Base-by-base conservation (phyloP, 805 yeast genomes). In the Yarrowia sp. region DNA sequence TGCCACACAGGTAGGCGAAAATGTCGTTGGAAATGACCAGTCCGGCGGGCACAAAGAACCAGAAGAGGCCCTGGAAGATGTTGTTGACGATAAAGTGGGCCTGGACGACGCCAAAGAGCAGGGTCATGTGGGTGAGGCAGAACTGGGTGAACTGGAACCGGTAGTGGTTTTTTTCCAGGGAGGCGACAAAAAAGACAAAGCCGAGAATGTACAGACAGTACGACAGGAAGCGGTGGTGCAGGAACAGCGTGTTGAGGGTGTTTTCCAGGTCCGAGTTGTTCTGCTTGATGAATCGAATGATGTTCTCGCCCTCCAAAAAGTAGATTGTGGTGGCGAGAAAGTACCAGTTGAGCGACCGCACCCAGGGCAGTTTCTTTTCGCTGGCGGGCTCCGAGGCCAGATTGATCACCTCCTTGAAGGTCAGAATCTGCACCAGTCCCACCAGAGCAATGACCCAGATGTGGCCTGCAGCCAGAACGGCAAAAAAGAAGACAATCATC, bases 1-100 rank as follows among this genome's bases (percentile, higher is more conserved):
- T 95, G 51, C 99, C 99, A 78, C 98, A 95, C 56, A 95, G 80
- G 74, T 95, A 95, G 26, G 99, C 99, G 81, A 91, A 92, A 63
- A 93, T 92, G 74, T 95, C 99, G 75, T 95, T 95, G 65, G 90
- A 89, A 69, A 95, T 90, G 58, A 95, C 99, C 71, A 93, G 81
- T 1, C 95, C 87, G 67, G 90, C 92, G 7, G 99, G 99, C 62
- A 95, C 81, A 66, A 95, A 79, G 77, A 95, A 90, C 99, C 99
- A 95, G 72, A 92, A 88, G 74, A 95, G 79, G 14, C 99, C 99
- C 69, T 85, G 89, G 70, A 92, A 81, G 65, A 93, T 88, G 76
- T 95, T 95, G 72, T 86, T 89, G 70, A 90, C 92, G 71, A 95
- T 89, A 75, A 92, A 85, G 76, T 95, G 96, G 52, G 96, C 95